Base-by-base conservation (phyloP, 139 green algal species). In the Chlorella sp. region DNA sequence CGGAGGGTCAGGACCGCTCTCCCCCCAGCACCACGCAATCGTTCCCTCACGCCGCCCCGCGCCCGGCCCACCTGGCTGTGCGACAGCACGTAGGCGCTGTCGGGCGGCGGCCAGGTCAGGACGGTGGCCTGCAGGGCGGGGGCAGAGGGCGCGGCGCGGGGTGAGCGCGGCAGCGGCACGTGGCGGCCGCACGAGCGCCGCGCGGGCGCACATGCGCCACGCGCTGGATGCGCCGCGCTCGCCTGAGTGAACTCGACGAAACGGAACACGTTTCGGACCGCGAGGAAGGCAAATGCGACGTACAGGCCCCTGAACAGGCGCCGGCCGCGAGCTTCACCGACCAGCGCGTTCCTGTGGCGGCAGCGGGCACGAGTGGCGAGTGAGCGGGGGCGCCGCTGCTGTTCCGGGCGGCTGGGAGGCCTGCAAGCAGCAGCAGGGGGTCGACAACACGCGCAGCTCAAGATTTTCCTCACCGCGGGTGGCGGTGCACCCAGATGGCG, bases 401-500 rank as follows among this genome's bases (percentile, higher is more conserved):
- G n/a, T n/a, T n/a, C n/a, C n/a, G n/a, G n/a, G n/a, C n/a, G n/a
- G n/a, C n/a, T n/a, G n/a, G n/a, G n/a, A n/a, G n/a, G n/a, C n/a
- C n/a, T n/a, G n/a, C n/a, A n/a, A n/a, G n/a, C n/a, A n/a, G n/a
- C n/a, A n/a, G n/a, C n/a, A n/a, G n/a, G n/a, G n/a, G n/a, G n/a
- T n/a, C n/a, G n/a, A n/a, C n/a, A n/a, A n/a, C n/a, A n/a, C n/a
- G n/a, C n/a, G n/a, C n/a, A n/a, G n/a, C n/a, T n/a, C n/a, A n/a
- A n/a, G n/a, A n/a, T n/a, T n/a, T n/a, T n/a, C n/a, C 69, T 66
- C 69, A 75, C 69, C 43, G 53, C 53, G 69, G 69, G 69, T 75
- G 69, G 38, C 69, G 53, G 27, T 75, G 69, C 17, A 19, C 29
- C 69, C 53, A 67, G 53, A 65, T 55, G 27, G 40, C 41, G 27